These are phyloP conservation scores for Cyclostephanos invisitatus DNA, from an alignment of 108 stramenopile genomes.

Conservation along the genomic window DNA sequence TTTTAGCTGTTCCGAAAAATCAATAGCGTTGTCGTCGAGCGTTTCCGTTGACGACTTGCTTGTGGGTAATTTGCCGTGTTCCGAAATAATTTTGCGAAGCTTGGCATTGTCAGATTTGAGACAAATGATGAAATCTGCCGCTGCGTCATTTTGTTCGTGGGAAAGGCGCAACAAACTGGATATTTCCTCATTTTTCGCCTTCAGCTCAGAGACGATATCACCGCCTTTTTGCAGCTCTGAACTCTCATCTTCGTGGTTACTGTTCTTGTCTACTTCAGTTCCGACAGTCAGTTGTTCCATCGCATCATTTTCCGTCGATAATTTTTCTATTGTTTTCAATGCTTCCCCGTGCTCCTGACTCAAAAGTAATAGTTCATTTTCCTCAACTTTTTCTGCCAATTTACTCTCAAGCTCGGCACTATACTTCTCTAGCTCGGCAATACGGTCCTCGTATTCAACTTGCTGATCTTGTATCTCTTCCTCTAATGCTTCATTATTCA, in stretches of 20 bases:
- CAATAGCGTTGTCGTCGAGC: no score
- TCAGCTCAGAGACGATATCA: constrained; percentile 29
- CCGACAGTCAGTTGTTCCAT: not conserved
- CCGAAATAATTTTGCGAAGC: constrained; percentile 2
- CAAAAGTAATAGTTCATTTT: not conserved
- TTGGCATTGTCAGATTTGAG: constrained; percentile 33
- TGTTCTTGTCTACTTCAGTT: not conserved
- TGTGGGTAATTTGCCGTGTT: no score
- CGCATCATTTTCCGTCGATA: not conserved
- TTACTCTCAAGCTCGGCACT: constrained; percentile 20
- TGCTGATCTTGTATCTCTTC: constrained; percentile 23
- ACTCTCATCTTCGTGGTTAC: constrained; percentile 17
- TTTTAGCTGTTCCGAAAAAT: not conserved
- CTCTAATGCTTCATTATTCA: constrained; percentile 40
- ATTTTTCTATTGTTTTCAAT: constrained; percentile 10
- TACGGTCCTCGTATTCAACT: constrained; percentile 31
- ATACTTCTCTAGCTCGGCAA: constrained; percentile 22
- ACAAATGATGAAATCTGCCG: constrained; percentile 9
- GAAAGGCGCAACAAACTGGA: constrained; percentile 13
- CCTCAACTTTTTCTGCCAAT: constrained; percentile 8
- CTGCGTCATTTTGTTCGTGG: constrained; percentile 23
- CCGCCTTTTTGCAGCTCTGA: constrained; percentile 15
- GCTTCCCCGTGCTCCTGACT: not conserved
- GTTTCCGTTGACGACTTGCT: not conserved
- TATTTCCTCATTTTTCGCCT: constrained; percentile 25